Conservation (phyloP, 371 early-diverging fungal species). For the Apophysomyces variabilis region DNA sequence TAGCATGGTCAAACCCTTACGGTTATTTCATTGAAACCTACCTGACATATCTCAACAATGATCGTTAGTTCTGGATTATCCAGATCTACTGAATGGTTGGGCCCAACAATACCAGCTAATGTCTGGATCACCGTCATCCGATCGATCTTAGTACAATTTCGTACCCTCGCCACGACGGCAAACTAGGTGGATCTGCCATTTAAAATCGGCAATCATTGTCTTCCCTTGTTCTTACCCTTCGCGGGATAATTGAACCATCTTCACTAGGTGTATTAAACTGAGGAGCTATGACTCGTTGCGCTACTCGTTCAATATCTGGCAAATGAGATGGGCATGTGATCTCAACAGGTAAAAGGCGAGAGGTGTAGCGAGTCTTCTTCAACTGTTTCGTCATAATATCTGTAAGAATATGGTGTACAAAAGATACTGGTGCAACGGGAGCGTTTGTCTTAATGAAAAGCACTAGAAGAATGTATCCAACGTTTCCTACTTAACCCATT, state of each 20-base stretch:
- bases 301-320: constrained; percentile 59
- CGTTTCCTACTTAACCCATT: neutral
- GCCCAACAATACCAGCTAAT: constrained; percentile 60
- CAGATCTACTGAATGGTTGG: constrained; percentile 66
- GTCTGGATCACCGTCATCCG: constrained; percentile 59
- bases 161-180: constrained; percentile 65
- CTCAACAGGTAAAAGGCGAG: constrained; percentile 67
- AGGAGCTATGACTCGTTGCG: constrained; percentile 56
- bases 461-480: neutral
- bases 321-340: constrained; percentile 65
- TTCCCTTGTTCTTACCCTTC: constrained; percentile 1
- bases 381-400: constrained; percentile 60
- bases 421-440: constrained; percentile 61
- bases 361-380: constrained; percentile 66
- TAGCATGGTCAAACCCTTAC: constrained; percentile 4
- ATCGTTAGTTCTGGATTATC: constrained; percentile 64
- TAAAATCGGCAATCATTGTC: neutral
- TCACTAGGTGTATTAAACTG: constrained; percentile 55
- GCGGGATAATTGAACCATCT: constrained; percentile 34
- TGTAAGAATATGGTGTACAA: constrained; percentile 63
- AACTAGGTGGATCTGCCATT: constrained; percentile 47
- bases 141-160: constrained; percentile 64
- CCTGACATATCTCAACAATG: constrained; percentile 75
- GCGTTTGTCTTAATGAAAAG: constrained; percentile 34
- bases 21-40: constrained; percentile 23